Evolutionary conservation across 1,284 basidiomycete species (phyloP).

Genomic region (Xerocomus alliaceus): DNA sequence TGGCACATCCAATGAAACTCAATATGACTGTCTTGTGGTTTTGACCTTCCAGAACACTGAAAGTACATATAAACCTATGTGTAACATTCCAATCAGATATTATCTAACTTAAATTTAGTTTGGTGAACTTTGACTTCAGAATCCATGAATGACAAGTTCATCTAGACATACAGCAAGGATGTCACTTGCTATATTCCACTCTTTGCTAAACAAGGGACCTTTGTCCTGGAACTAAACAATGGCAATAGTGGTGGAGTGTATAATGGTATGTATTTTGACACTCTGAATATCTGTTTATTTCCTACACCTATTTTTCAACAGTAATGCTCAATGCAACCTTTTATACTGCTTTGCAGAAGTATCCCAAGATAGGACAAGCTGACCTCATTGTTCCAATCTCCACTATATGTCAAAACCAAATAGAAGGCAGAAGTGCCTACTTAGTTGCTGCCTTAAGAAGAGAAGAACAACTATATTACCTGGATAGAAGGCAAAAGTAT

Average conservation of each 20-base stretch:
- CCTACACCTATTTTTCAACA: slow-evolving; percentile 34
- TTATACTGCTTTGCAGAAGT: slow-evolving; percentile 60
- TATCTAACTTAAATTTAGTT: slow-evolving; percentile 46
- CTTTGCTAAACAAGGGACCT: slow-evolving; percentile 68
- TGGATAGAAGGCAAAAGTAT: too few relatives aligned
- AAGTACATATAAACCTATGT: slow-evolving; percentile 51
- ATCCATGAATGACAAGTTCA: slow-evolving; percentile 71
- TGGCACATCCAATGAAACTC: slow-evolving; percentile 79
- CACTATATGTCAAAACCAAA: too few relatives aligned
- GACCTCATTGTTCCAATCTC: slow-evolving; percentile 73
- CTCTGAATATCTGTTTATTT: neutral
- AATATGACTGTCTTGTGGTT: slow-evolving; percentile 75
- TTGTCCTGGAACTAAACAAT: slow-evolving; percentile 81
- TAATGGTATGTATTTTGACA: slow-evolving; percentile 54
- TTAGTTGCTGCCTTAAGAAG: too few relatives aligned
- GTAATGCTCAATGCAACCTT: slow-evolving; percentile 74
- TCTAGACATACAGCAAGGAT: slow-evolving; percentile 82
- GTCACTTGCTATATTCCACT: slow-evolving; percentile 75
- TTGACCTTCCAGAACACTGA: slow-evolving; percentile 80
- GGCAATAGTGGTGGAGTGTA: slow-evolving; percentile 69
- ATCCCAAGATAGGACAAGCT: slow-evolving; percentile 65
- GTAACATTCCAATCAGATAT: neutral
- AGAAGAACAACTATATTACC: too few relatives aligned
- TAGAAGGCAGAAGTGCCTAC: too few relatives aligned
- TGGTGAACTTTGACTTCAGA: slow-evolving; percentile 84